These are phyloP conservation scores for Daldinia decipiens DNA, from an alignment of 495 filamentous ascomycete species.

Conservation along the genomic window DNA sequence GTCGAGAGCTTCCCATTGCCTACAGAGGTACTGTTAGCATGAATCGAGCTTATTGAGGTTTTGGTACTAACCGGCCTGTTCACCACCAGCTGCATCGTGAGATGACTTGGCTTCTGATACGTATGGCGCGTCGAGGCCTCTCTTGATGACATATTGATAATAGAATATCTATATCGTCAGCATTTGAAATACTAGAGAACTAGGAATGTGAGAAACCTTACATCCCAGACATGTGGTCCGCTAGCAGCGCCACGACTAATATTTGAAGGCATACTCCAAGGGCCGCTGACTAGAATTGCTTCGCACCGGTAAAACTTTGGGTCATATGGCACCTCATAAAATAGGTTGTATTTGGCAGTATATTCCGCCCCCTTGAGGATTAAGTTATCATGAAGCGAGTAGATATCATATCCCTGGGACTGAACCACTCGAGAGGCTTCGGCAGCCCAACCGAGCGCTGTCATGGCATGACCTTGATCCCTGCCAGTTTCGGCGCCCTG, in stretches of 20 bases:
- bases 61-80: neutral
- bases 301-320: constrained; percentile 52
- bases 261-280: constrained; percentile 48
- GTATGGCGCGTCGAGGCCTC: neutral
- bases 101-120: neutral
- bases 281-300: constrained; percentile 51
- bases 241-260: neutral
- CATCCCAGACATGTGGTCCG: neutral
- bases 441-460: constrained; percentile 44
- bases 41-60: neutral
- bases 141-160: neutral
- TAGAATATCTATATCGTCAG: neutral
- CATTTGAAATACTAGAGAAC: neutral
- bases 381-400: constrained; percentile 45
- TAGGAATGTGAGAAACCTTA: neutral
- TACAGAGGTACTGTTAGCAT: neutral
- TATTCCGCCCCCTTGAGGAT: constrained; percentile 34
- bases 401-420: constrained; percentile 51
- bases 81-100: neutral
- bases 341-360: constrained; percentile 3
- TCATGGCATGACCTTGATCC: constrained; percentile 12
- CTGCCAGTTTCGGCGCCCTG: constrained; percentile 1
- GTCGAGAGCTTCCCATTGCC: neutral
- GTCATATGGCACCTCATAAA: constrained; percentile 50
- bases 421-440: constrained; percentile 44